Evolutionary conservation across 2,329 filamentous ascomycete genomes (phyloP).

Genomic region (Aotearoamyces nothofagi): DNA sequence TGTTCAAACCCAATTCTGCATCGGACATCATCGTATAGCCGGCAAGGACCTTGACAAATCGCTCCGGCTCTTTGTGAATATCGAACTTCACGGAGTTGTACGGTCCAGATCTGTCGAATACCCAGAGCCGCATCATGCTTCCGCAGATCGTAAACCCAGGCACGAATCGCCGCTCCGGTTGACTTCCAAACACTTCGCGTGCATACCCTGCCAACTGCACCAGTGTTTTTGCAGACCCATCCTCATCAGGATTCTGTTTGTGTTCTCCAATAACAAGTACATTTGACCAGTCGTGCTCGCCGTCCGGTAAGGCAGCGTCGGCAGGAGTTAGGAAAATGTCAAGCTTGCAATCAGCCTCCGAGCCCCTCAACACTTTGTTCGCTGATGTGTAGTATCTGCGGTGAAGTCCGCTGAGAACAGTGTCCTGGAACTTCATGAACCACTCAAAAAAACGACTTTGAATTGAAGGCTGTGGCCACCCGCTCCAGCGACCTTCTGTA

Average conservation of each 20-base stretch:
- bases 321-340: slow-evolving; percentile 10
- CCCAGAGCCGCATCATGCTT: slow-evolving; percentile 17
- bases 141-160: slow-evolving; percentile 15
- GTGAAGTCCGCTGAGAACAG: slow-evolving; percentile 10
- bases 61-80: slow-evolving; percentile 16
- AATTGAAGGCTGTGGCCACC: slow-evolving; percentile 11
- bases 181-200: slow-evolving; percentile 15
- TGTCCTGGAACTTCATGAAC: slow-evolving; percentile 13
- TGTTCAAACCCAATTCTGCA: slow-evolving; percentile 18
- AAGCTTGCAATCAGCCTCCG: slow-evolving; percentile 13
- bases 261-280: slow-evolving; percentile 12
- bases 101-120: slow-evolving; percentile 20
- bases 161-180: slow-evolving; percentile 18
- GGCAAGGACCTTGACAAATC: slow-evolving; percentile 15
- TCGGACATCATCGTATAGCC: slow-evolving; percentile 19
- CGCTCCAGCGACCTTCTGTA: slow-evolving; percentile 10
- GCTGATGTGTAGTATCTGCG: slow-evolving; percentile 12
- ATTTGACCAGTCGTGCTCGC: slow-evolving; percentile 11
- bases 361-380: slow-evolving; percentile 13
- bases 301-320: slow-evolving; percentile 6
- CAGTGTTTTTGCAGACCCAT: slow-evolving; percentile 10
- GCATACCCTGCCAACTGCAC: slow-evolving; percentile 13
- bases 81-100: slow-evolving; percentile 19
- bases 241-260: slow-evolving; percentile 10
- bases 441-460: slow-evolving; percentile 11